Evolutionary conservation across 2,329 filamentous ascomycete genomes (phyloP), one percentile per base, ranked within the genome.

Genomic region (Helotiales sp.): DNA sequence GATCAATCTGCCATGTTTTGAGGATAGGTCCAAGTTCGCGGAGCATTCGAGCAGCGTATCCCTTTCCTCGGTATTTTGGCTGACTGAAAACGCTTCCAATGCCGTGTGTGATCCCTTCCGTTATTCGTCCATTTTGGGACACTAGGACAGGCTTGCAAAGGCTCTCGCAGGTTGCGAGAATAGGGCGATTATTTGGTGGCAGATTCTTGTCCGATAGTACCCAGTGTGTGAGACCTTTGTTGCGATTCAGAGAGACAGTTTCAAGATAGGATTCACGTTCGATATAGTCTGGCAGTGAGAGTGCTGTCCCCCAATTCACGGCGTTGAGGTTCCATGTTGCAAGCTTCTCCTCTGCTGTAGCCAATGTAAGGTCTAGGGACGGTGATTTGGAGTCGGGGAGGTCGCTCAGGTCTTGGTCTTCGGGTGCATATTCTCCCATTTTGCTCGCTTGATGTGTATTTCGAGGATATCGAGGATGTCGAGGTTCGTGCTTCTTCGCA

Each of bases 21-120:
- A 86, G 67, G 53, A 74, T 76, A 51, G 76, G 74, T 13, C 81
- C 85, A 33, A 95, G 70, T 65, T 93, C 85, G 40, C 73, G 72
- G 72, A 93, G 82, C 87, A 95, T 93, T 55, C 87, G 80, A 56
- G 81, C 82, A 0, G 90, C 91, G 73, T 96, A 96, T 19, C 90
- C 89, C 63, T 80, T 81, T 3, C 88, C 86, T 57, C 91, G 76
- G 71, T 84, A 84, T 66, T 84, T 77, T 0, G 83, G 80, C 38
- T 85, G 81, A 3, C 87, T 91, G 71, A 87, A 95, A n/a, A 96
- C 91, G 59, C 87, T 90, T 13, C 86, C 90, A 56, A 96, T 82
- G 5, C 89, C 91, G 73, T 96, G 87, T 15, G 84, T 83, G 9
- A 85, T 75, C 2, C 81, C 83, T 46, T 90, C 84, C 55, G 76